Conservation (phyloP, 139 green algal species). For the Volvox reticuliferus region DNA sequence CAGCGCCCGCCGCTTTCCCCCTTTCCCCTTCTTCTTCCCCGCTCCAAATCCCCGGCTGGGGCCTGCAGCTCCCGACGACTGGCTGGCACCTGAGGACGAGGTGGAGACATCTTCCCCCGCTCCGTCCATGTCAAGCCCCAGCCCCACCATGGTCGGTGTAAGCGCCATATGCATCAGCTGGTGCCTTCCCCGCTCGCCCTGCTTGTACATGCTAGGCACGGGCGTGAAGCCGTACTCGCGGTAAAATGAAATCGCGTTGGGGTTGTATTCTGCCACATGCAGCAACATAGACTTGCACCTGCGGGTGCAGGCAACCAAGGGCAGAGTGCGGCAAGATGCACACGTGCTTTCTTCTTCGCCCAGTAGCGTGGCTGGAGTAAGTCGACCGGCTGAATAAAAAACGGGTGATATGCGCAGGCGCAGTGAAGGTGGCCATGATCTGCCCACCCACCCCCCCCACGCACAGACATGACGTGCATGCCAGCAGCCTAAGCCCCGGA, state of each 20-base stretch:
- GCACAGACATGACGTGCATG: no score
- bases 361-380: no score
- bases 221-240: conserved; percentile 37
- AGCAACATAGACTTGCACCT: conserved; percentile 55
- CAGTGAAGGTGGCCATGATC: no score
- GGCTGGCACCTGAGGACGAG: neutral
- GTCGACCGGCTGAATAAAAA: no score
- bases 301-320: neutral
- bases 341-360: no score
- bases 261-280: conserved; percentile 60
- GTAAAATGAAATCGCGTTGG: conserved; percentile 56
- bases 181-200: conserved; percentile 35
- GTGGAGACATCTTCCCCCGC: neutral
- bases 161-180: conserved; percentile 30
- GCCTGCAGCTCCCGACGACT: neutral
- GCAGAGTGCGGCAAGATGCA: neutral
- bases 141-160: neutral
- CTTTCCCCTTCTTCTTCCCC: conserved; percentile 20
- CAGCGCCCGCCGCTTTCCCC: conserved; percentile 32
- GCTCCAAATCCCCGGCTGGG: neutral
- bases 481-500: no score
- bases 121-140: neutral
- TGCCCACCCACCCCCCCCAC: no score
- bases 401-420: no score
- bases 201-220: neutral